Evolutionary conservation across 345 rosid species (phyloP), one percentile per base, ranked within the genome.

Genomic region (Boechera retrofracta): DNA sequence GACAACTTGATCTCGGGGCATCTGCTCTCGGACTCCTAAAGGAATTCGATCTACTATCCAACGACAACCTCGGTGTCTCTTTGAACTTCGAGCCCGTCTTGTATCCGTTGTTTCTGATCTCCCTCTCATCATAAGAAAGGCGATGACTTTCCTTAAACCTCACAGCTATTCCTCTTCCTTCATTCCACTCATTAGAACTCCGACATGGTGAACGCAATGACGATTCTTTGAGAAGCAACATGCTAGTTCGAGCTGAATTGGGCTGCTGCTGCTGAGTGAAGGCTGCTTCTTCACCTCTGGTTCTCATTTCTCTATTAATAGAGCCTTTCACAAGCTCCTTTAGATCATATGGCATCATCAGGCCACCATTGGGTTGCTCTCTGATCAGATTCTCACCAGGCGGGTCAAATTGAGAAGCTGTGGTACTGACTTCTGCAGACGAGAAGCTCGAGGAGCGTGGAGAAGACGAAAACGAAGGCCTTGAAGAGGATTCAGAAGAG

Each of bases 121-220:
- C 89, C 70, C 86, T 82, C 69, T 92, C 98, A 69, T 95, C 99
- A 74, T 84, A 92, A 62, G 99, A 95, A 82, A 88, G 82, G 49
- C 98, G 84, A 36, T 84, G 94, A 63, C 86, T 80, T 69, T 90
- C 96, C 79, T 70, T 89, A 18, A 73, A 38, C 64, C 77, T 70
- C 39, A 16, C 24, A 11, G 66, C 75, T 59, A 69, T 49, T 33
- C 71, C 77, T 51, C 81, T 79, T 69, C 76, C 54, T 32, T 84
- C 86, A 21, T 59, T 82, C 70, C 73, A 54, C 74, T 83, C 83
- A 4, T 65, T 71, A 24, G 82, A 74, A 75, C 75, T 82, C 77
- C 73, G 76, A 68, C 80, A 21, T 74, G 83, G 83, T 26, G 75
- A 79, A 70, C 55, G 77, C 54, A 75, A 8, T 59, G 89, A 84